Base-by-base conservation (phyloP, 768 basidiomycete genomes). In the Lentinula detonsa region DNA sequence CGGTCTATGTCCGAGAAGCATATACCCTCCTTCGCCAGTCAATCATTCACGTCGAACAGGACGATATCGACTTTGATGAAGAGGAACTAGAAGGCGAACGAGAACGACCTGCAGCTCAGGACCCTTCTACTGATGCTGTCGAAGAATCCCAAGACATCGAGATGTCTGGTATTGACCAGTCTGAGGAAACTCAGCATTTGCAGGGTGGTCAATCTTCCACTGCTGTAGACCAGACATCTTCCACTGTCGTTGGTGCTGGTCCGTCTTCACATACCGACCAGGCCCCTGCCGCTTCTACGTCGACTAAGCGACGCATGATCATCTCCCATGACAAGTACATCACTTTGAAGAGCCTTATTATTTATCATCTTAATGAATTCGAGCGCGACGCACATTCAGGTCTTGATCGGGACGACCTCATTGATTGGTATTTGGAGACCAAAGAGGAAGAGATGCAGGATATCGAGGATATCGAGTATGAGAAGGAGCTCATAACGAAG, bases 41-140 rank as follows among this genome's bases (percentile, higher is more conserved):
- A 2, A 99, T 99, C 74, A 98, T 99, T 67, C 97, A 98, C 69
- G 95, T 99, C 62, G 97, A 99, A 70, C 95, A 98, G 72, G 97
- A 99, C 70, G 96, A 98, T 67, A 88, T 99, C 68, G 94, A 97
- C 70, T 91, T 98, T 72, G 97, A 98, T 69, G 93, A 95, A 66
- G 93, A 96, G 67, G 93, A 93, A 61, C 74, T 82, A 2, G 79
- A 82, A 57, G 85, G 80, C 18, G 83, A 84, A 64, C 82, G 79
- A 8, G 76, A 67, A n/a, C 74, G 68, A 37, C 71, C 71, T 39
- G 68, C 71, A 11, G 69, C 73, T 8, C 64, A 65, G 9, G 65
- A 66, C 73, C 70, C 18, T 67, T 74, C 43, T 31, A 73, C 70
- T n/a, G 73, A 72, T 21, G 73, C 23, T n/a, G 40, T 76, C 45